Base-by-base conservation (phyloP, 2,329 filamentous ascomycete species). In the Clarireedia sp. region DNA sequence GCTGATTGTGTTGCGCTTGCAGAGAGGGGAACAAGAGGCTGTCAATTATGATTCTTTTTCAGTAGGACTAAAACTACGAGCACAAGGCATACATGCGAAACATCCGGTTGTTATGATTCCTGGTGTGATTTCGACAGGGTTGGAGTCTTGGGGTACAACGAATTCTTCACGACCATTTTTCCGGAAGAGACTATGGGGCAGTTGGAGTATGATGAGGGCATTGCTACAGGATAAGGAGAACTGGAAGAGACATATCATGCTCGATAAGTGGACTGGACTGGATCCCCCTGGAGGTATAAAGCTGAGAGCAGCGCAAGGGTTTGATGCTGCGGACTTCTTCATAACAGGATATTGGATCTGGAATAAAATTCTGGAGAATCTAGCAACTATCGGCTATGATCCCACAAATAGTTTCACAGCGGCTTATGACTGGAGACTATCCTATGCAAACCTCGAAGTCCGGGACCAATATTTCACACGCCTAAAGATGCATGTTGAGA, bases 201-300 rank as follows among this genome's bases (percentile, higher is more conserved):
- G 90, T 63, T 99, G 95, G 94, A 95, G 83, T 61, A 99, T 99
- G 94, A 96, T 99, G 90, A 82, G 87, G 49, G 92, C 94, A 0
- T 74, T 99, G 61, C 89, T 99, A 1, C 73, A 95, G 66, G 94
- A 97, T 70, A 96, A 97, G 72, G 85, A 95, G 26, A 79, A 81
- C 36, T 99, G 94, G 94, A 99, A 96, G 75, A 85, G 77, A 65
- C 94, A 99, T 69, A 89, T 99, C 63, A 97, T 97, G 91, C 79
- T 99, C 10, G 94, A 99, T 71, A 91, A 92, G 70, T 72, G 82
- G 38, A 96, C 92, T 0, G 94, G 94, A 0, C 76, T 99, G 21
- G 94, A 99, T 69, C 94, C 94, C 1, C 89, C 90, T 0, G 84
- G 65, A 0, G 84, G 65, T 0, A 83, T 97, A 65, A 97, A 97